A percentile compares a stretch with the other conserved stretches of the same genome.
Conservation (phyloP, 345 rosid species). For the Corchorus capsularis region DNA sequence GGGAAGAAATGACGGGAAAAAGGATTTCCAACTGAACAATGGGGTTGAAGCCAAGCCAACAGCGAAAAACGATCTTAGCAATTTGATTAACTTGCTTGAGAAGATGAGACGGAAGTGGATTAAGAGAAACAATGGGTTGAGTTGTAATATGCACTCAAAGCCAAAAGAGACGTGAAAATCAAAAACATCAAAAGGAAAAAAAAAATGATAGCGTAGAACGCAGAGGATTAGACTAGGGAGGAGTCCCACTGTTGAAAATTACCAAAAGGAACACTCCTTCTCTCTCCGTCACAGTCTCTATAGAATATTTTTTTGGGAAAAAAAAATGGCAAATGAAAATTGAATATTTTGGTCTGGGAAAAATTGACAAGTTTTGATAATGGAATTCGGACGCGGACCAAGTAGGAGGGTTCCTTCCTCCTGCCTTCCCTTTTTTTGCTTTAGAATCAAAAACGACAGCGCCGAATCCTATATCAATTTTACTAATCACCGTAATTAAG, state of each 20-base stretch:
- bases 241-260: neutral
- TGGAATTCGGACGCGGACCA: neutral
- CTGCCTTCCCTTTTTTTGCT: too few species aligned
- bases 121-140: neutral
- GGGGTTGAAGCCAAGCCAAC: neutral
- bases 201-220: neutral
- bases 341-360: neutral
- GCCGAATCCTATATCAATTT: too few species aligned
- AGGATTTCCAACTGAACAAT: neutral
- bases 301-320: neutral
- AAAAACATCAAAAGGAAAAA: neutral
- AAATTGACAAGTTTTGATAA: neutral
- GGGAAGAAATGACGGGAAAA: neutral
- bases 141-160: neutral
- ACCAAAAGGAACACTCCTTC: neutral
- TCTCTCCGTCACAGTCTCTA: neutral
- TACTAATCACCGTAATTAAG: too few species aligned
- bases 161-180: slow-evolving; percentile 18
- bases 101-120: neutral
- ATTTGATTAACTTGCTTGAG: neutral
- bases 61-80: neutral
- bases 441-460: too few species aligned
- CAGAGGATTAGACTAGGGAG: neutral
- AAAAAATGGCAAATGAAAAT: neutral
- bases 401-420: neutral